Percentiles rank a stretch among this genome's conserved stretches.
Evolutionary conservation across 192 early-diverging fungal genomes (phyloP).

Genomic region (Coemansia asiatica): DNA sequence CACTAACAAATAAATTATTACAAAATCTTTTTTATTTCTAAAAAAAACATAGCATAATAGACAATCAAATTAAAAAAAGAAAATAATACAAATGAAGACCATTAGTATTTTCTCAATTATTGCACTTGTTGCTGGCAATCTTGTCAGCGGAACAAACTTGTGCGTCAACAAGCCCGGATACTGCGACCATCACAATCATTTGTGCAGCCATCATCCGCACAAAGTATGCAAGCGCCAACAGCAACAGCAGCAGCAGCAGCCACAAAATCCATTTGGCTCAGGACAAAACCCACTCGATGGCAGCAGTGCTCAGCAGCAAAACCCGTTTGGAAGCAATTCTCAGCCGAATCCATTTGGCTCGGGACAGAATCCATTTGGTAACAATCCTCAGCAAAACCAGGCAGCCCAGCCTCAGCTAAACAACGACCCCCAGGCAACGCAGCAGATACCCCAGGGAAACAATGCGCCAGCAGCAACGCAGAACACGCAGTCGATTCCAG

Average conservation of each 20-base stretch:
- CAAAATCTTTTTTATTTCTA: no score
- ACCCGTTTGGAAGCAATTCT: background rate
- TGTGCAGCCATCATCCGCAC: background rate
- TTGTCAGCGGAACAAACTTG: no score
- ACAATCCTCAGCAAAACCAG: background rate
- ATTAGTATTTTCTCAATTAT: no score
- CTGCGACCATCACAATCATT: background rate
- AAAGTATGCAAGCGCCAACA: background rate
- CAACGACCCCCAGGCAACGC: background rate
- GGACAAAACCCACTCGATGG: background rate
- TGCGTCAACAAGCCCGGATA: background rate
- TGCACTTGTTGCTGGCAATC: no score
- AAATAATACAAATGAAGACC: no score
- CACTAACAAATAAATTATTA: no score
- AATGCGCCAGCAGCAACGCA: background rate
- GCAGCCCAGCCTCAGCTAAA: background rate
- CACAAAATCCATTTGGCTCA: background rate
- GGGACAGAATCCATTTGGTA: background rate
- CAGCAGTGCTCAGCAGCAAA: background rate
- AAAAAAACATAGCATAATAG: no score
- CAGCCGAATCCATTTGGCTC: background rate
- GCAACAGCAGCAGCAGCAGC: background rate
- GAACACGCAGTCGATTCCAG: constrained; percentile 19
- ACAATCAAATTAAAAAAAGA: no score
- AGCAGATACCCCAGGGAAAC: background rate